A percentile compares a stretch with the other conserved stretches of the same genome.
Conservation (phyloP, 148 eudicot genomes). For the Silene latifolia region DNA sequence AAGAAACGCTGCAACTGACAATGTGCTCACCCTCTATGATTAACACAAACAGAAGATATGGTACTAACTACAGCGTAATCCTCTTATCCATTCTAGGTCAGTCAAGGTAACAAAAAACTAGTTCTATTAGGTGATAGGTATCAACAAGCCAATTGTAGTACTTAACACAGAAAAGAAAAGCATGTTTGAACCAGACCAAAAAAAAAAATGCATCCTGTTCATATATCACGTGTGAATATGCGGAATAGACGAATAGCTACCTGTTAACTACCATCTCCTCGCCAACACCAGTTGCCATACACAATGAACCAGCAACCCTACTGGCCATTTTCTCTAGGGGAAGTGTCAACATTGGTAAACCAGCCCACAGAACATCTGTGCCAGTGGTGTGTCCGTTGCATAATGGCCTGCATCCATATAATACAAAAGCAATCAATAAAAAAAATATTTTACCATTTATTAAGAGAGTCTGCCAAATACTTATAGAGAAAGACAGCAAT, state of each 20-base stretch:
- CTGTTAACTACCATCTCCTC: constrained; percentile 87
- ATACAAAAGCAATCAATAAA: constrained; percentile 10
- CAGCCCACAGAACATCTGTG: constrained; percentile 99
- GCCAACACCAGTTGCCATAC: constrained; percentile 90
- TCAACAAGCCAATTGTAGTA: background rate
- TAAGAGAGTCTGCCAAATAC: constrained; percentile 1
- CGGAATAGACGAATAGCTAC: constrained; percentile 25
- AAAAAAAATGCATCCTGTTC: background rate
- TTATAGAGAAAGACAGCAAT: background rate
- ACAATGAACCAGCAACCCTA: constrained; percentile 93
- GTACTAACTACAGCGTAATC: background rate
- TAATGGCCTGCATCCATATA: constrained; percentile 53
- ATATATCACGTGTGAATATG: background rate
- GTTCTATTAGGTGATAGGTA: background rate
- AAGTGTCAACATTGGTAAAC: constrained; percentile 89
- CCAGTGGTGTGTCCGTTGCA: constrained; percentile 99
- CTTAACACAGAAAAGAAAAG: background rate
- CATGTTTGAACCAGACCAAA: background rate
- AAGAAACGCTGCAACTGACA: background rate
- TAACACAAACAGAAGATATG: background rate
- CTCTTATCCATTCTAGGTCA: background rate
- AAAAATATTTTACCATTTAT: background rate
- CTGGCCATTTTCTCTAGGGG: constrained; percentile 97
- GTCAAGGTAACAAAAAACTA: background rate
- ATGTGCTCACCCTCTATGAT: constrained; percentile 9